phyloP scores from a whole-genome alignment of 768 basidiomycete species.

The Leucocoprinus leucothites region DNA sequence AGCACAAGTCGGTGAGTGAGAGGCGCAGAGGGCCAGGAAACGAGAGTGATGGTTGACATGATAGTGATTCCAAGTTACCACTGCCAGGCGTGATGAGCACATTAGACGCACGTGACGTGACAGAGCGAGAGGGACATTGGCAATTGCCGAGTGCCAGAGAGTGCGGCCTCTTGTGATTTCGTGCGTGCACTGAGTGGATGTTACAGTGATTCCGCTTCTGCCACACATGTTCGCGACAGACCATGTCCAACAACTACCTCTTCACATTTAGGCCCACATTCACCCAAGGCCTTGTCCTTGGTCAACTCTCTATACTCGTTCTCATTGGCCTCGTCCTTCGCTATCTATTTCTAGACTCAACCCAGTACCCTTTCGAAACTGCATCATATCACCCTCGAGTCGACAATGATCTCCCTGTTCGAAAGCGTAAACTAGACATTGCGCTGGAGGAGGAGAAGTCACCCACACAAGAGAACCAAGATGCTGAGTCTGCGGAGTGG shows the following conservation, averaged over 20 bases:
- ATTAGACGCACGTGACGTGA: constrained; percentile 1
- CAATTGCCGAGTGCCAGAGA: not conserved
- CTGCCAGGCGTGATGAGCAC: not conserved
- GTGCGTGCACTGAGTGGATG: not conserved
- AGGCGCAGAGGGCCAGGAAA: constrained; percentile 50
- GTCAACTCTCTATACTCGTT: constrained; percentile 84
- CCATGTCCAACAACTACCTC: constrained; percentile 56
- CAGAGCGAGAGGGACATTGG: not conserved
- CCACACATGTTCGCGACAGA: constrained; percentile 15
- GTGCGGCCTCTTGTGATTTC: not conserved
- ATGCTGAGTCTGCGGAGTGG: constrained; percentile 84
- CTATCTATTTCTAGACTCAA: constrained; percentile 91
- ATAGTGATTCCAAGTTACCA: constrained; percentile 5
- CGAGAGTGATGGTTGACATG: constrained; percentile 19
- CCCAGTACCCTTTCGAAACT: constrained; percentile 51
- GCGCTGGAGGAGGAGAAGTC: constrained; percentile 21
- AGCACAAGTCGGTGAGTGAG: constrained; percentile 42
- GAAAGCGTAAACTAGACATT: constrained; percentile 29
- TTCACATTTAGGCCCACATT: constrained; percentile 85
- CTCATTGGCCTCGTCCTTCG: constrained; percentile 81
- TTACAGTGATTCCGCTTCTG: not conserved
- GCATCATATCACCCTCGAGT: constrained; percentile 59
- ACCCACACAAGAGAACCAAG: constrained; percentile 23
- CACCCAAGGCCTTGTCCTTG: constrained; percentile 91
- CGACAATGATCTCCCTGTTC: constrained; percentile 42